A percentile compares a stretch with the other conserved stretches of the same genome.
phyloP scores from a whole-genome alignment of 208 protist species.

The Wallacemonas rigidus region DNA sequence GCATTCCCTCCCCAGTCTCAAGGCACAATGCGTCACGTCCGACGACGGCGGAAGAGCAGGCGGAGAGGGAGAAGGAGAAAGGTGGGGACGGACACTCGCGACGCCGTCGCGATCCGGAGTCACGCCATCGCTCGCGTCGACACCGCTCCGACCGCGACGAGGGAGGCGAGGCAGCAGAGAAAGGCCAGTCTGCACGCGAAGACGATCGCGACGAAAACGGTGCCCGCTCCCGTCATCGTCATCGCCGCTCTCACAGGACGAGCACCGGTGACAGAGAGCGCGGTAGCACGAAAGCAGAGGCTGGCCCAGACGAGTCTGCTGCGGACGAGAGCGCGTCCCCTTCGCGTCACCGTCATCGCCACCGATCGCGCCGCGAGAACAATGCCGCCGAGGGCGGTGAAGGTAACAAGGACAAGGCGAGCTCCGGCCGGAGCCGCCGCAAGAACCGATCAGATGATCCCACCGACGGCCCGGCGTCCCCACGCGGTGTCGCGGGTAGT shows the following conservation, averaged over 20 bases:
- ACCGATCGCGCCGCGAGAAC: not conserved
- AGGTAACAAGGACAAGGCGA: not conserved
- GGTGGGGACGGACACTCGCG: not conserved
- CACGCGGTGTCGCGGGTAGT: too few relatives aligned
- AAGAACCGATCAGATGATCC: not conserved
- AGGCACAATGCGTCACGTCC: not conserved
- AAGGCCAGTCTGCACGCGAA: not conserved
- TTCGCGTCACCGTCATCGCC: not conserved
- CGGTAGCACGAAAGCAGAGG: not conserved
- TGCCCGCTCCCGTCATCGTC: not conserved
- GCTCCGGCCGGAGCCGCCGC: not conserved
- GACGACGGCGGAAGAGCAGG: not conserved
- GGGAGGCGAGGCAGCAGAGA: not conserved
- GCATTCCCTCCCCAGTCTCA: conserved; percentile 10
- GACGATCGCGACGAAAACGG: not conserved
- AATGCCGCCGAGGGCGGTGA: not conserved
- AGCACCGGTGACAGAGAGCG: not conserved
- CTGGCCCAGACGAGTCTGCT: not conserved
- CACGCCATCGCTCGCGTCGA: not conserved
- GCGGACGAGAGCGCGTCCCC: not conserved
- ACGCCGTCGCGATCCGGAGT: not conserved
- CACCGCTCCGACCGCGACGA: not conserved
- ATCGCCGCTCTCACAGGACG: conserved; percentile 2
- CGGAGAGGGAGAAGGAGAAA: not conserved
- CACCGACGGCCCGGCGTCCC: not conserved